Base-by-base conservation (phyloP, 345 rosid genomes). In the Linum usitatissimum region DNA sequence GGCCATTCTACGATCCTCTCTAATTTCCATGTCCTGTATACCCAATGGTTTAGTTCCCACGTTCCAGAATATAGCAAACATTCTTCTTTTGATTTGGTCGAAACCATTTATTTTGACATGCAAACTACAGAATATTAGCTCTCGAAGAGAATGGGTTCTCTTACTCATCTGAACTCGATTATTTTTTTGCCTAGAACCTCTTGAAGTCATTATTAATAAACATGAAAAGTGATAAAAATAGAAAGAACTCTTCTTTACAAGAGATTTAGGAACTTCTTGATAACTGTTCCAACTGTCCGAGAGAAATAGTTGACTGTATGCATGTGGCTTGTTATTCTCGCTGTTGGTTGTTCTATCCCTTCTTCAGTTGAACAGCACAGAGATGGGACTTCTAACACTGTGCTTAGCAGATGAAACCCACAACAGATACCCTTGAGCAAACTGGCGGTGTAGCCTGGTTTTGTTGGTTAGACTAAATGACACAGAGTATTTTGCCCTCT, bases 361-460 rank as follows among this genome's bases (percentile, higher is more conserved):
- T 30, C 20, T 67, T 75, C 59, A 75, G 58, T 53, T 19, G 53
- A 77, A 75, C 53, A 28, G 53, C 10, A 59, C 68, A 28, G 81
- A 68, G 56, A 81, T 74, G 23, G 79, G 84, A 57, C 83, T 84
- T 62, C 76, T 68, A 34, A 78, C 82, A 17, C 34, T 61, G 57
- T 70, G 59, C 28, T 60, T 76, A 19, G 71, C 57, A 3, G 78
- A 34, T 34, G 38, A 78, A n/a, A 57, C 63, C 84, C 79, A 84
- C 61, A 42, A 64, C 54, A 81, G 67, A 53, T 61, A 70, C 14
- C 86, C 77, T 21, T 77, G 81, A 53, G 69, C 59, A 53, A 64
- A 68, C 56, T 63, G 65, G 9, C 10, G 51, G 51, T 45, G 51
- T 45, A 10, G 10, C 17, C 71, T 57, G 6, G 63, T 15, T 31